Conservation (phyloP, 176 grass and related monocot species). For the Dendrocalamus sinicus region DNA sequence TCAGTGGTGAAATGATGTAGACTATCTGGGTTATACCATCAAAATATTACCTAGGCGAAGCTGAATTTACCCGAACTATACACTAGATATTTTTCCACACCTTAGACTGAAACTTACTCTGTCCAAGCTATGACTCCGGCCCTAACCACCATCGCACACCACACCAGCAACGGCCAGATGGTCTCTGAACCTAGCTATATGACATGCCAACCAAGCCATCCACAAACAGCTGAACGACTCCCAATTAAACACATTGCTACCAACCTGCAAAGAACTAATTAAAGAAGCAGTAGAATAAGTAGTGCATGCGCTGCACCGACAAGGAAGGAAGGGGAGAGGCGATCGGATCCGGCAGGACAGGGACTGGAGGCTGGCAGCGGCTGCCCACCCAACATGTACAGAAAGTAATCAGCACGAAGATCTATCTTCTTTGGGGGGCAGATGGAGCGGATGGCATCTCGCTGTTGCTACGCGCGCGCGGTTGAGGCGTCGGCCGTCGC, state of each 20-base stretch:
- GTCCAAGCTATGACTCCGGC: too few relatives aligned
- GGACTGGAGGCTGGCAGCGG: constrained; percentile 33
- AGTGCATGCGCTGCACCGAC: constrained; percentile 41
- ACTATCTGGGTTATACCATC: too few relatives aligned
- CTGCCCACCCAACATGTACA: background rate
- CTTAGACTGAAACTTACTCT: too few relatives aligned
- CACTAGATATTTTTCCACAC: too few relatives aligned
- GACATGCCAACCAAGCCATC: background rate
- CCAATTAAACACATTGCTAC: background rate
- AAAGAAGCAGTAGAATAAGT: background rate
- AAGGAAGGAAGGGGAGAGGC: background rate
- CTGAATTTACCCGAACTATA: too few relatives aligned
- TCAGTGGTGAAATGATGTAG: too few relatives aligned
- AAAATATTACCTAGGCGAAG: too few relatives aligned
- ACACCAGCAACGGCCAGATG: too few relatives aligned
- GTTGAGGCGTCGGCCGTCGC: constrained; percentile 40
- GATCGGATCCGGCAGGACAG: constrained; percentile 37
- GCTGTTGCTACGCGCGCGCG: constrained; percentile 35
- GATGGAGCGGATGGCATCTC: constrained; percentile 31
- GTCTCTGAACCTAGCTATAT: too few relatives aligned
- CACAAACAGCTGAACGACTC: background rate
- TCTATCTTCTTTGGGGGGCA: too few relatives aligned
- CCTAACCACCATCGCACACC: too few relatives aligned
- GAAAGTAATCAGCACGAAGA: background rate
- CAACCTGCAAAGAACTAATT: background rate